Percentiles rank a stretch among this genome's conserved stretches.
phyloP scores from a whole-genome alignment of 495 filamentous ascomycete species.

The Cryomyces minteri region DNA sequence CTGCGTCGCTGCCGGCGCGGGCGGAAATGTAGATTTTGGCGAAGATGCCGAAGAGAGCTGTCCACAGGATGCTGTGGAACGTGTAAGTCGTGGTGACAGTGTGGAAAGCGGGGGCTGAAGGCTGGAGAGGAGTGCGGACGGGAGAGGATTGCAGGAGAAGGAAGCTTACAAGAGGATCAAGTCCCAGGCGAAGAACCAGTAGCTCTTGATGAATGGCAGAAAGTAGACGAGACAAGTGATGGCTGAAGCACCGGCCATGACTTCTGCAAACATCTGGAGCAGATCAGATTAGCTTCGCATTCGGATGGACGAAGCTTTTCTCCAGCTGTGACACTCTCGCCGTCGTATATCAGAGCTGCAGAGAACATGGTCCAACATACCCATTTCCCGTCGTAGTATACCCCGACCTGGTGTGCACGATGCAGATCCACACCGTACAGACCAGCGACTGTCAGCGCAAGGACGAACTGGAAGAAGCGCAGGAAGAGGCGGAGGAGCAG shows the following conservation, averaged over 20 bases:
- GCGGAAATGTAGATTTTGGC: slow-evolving; percentile 60
- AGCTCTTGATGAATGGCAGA: slow-evolving; percentile 40
- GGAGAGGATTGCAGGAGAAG: neutral
- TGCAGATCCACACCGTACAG: slow-evolving; percentile 61
- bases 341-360: neutral
- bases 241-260: slow-evolving; percentile 41
- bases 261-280: slow-evolving; percentile 45
- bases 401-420: slow-evolving; percentile 29
- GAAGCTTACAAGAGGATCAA: slow-evolving; percentile 33
- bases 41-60: slow-evolving; percentile 66
- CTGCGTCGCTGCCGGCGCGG: slow-evolving; percentile 36
- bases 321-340: neutral
- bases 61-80: slow-evolving; percentile 40
- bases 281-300: no score
- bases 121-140: neutral
- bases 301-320: no score
- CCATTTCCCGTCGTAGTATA: slow-evolving; percentile 47
- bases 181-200: slow-evolving; percentile 47
- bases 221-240: slow-evolving; percentile 42
- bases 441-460: slow-evolving; percentile 56
- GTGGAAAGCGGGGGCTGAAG: neutral
- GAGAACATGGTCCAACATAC: slow-evolving; percentile 16
- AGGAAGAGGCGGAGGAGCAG: slow-evolving; percentile 24
- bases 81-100: neutral
- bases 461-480: slow-evolving; percentile 52